Evolutionary conservation across 2,329 filamentous ascomycete genomes (phyloP).

Genomic region (Colletotrichum incanum): DNA sequence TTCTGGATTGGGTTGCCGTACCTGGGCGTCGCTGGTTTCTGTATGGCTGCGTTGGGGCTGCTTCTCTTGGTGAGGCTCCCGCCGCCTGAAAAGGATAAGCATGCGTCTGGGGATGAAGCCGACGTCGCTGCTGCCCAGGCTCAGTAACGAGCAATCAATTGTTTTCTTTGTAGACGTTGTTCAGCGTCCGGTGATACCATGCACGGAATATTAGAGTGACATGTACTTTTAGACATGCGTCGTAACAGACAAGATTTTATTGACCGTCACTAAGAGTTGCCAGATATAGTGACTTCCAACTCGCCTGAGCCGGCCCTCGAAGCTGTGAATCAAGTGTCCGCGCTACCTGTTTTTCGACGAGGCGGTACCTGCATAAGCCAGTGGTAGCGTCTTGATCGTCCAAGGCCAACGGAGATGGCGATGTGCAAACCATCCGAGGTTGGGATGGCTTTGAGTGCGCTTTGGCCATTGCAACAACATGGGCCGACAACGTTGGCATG

Average conservation of each 20-base stretch:
- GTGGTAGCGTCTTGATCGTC: background rate
- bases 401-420: background rate
- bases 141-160: background rate
- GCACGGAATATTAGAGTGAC: background rate
- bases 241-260: background rate
- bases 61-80: constrained; percentile 37
- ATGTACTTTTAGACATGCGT: background rate
- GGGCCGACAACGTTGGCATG: background rate
- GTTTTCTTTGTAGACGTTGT: background rate
- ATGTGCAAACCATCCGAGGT: background rate
- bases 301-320: background rate
- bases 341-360: background rate
- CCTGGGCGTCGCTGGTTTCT: constrained; percentile 48
- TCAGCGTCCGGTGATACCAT: background rate
- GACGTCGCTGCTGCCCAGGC: background rate
- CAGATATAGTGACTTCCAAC: background rate
- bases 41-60: constrained; percentile 13
- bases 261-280: background rate
- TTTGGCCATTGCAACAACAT: background rate
- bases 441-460: background rate
- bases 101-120: constrained; percentile 15
- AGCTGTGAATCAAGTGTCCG: background rate
- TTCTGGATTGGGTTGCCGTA: constrained; percentile 52
- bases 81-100: constrained; percentile 5
- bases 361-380: background rate